These are phyloP conservation scores for Rheum nobile DNA, from an alignment of 148 eudicot species.

Conservation along the genomic window DNA sequence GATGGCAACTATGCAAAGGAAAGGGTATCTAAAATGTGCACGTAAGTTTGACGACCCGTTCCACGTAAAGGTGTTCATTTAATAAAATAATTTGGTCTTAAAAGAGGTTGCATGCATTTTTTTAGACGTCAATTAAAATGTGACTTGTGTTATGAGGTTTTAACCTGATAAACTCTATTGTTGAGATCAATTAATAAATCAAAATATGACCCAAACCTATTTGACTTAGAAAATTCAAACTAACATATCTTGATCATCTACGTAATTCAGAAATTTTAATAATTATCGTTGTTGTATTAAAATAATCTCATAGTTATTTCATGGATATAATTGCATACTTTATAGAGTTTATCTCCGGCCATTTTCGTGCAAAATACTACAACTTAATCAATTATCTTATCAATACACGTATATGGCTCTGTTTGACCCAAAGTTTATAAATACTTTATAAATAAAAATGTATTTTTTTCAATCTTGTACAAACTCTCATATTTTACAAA, in stretches of 20 bases:
- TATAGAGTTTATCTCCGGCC: no score
- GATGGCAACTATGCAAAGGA: no score
- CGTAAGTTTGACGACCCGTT: not conserved
- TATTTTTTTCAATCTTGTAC: no score
- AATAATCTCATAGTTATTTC: no score
- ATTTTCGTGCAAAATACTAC: no score
- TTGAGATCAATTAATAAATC: not conserved
- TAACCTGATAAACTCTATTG: not conserved
- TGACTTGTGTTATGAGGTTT: not conserved
- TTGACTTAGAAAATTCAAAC: not conserved
- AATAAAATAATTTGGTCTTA: not conserved
- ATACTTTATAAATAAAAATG: no score
- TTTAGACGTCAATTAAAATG: not conserved
- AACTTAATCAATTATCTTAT: no score
- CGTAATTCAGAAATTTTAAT: not conserved
- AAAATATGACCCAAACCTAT: not conserved
- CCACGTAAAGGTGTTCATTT: not conserved
- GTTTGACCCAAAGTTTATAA: no score
- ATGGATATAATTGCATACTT: no score
- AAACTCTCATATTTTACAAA: no score
- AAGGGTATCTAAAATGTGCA: not conserved
- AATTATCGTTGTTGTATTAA: no score
- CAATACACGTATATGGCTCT: no score
- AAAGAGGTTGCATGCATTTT: not conserved
- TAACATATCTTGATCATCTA: not conserved